A percentile compares a stretch with the other conserved stretches of the same genome.
Conservation (phyloP, 2,329 filamentous ascomycete genomes). For the Immersiporthe knoxdaviesiana region DNA sequence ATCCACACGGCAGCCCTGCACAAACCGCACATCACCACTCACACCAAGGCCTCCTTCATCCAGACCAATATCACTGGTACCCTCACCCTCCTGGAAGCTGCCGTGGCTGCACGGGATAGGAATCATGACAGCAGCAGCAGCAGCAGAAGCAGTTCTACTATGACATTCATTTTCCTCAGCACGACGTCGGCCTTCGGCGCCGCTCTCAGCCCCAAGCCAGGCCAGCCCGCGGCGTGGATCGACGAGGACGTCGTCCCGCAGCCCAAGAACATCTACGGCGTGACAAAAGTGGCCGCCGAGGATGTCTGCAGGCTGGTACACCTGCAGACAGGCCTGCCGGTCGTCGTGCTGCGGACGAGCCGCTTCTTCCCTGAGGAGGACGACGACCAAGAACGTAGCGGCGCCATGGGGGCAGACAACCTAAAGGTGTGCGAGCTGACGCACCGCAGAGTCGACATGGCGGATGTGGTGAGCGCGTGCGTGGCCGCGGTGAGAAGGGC, state of each 20-base stretch:
- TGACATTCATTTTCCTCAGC: conserved; percentile 48
- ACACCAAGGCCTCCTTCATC: conserved; percentile 48
- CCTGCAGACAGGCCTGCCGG: conserved; percentile 43
- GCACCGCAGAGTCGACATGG: conserved; percentile 49
- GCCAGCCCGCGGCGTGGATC: conserved; percentile 47
- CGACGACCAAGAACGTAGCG: conserved; percentile 45
- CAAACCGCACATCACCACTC: conserved; percentile 51
- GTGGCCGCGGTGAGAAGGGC: conserved; percentile 44
- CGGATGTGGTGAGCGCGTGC: conserved; percentile 48
- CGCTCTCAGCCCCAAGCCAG: conserved; percentile 41
- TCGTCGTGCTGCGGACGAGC: conserved; percentile 49
- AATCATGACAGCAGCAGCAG: neutral
- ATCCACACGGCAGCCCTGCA: conserved; percentile 51
- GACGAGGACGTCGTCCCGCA: conserved; percentile 44
- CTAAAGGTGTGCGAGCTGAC: conserved; percentile 53
- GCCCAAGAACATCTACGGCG: conserved; percentile 54
- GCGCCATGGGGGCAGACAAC: conserved; percentile 45
- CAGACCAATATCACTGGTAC: conserved; percentile 51
- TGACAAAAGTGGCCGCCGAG: conserved; percentile 53
- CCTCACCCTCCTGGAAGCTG: conserved; percentile 46
- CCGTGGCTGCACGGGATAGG: conserved; percentile 30
- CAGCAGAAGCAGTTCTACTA: neutral
- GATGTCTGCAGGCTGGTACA: conserved; percentile 50
- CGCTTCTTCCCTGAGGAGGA: conserved; percentile 55
- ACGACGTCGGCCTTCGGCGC: conserved; percentile 51